phyloP scores from a whole-genome alignment of 1,139 yeast genomes.

The Starmera stellimalicola region DNA sequence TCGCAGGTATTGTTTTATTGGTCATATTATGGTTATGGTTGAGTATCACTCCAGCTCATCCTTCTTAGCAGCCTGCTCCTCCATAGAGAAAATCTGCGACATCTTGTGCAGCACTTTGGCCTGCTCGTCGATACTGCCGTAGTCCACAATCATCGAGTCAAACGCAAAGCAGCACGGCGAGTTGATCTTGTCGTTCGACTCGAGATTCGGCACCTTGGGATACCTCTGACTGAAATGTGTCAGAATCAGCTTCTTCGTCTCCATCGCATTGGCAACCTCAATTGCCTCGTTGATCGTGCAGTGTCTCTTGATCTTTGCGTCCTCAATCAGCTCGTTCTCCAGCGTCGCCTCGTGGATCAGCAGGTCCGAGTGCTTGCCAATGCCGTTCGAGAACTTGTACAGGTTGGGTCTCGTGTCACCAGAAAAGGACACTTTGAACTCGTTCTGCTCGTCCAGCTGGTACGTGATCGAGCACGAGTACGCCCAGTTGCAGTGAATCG shows the following conservation, averaged over 20 bases:
- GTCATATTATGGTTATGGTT: not conserved
- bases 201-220: conserved; percentile 47
- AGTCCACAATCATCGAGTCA: conserved; percentile 48
- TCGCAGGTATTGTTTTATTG: conserved; percentile 2
- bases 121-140: conserved; percentile 33
- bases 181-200: conserved; percentile 19
- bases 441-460: conserved; percentile 18
- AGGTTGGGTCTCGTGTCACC: conserved; percentile 90
- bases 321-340: conserved; percentile 70
- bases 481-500: conserved; percentile 79
- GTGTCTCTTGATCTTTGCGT: conserved; percentile 77
- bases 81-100: conserved; percentile 22
- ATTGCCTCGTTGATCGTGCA: conserved; percentile 90
- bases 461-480: conserved; percentile 62
- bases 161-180: conserved; percentile 42
- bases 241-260: conserved; percentile 58
- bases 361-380: conserved; percentile 65
- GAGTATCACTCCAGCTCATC: conserved; percentile 12
- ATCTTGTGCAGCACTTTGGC: conserved; percentile 18
- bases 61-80: conserved; percentile 13
- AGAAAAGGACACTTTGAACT: conserved; percentile 63
- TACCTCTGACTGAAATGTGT: conserved; percentile 94
- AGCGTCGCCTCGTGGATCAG: conserved; percentile 90
- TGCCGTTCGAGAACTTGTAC: conserved; percentile 40
- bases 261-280: conserved; percentile 59